Evolutionary conservation across 1,284 basidiomycete species (phyloP).

Genomic region (Takashimella tepidaria): DNA sequence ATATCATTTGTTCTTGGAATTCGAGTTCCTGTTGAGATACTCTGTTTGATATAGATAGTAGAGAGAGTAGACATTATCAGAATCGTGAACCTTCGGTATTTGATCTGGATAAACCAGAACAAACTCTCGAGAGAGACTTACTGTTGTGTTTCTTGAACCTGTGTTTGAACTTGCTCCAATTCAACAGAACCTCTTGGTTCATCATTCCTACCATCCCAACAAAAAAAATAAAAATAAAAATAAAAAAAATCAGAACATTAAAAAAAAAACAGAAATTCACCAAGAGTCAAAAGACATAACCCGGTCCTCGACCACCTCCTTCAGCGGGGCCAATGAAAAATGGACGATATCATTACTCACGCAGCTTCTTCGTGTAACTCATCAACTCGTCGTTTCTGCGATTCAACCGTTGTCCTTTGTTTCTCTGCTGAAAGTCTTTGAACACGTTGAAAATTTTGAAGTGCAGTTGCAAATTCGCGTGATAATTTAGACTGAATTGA

Average conservation of each 20-base stretch:
- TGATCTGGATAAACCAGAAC: too few relatives aligned
- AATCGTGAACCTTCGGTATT: too few relatives aligned
- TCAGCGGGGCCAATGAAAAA: constrained; percentile 1
- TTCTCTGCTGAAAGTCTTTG: constrained; percentile 84
- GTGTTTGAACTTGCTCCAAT: constrained; percentile 40
- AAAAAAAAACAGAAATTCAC: too few relatives aligned
- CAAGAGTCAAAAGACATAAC: too few relatives aligned
- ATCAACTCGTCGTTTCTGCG: constrained; percentile 45
- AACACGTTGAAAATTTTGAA: constrained; percentile 85
- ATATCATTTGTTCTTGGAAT: constrained; percentile 93
- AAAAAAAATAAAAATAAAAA: too few relatives aligned
- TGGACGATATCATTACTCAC: constrained; percentile 10
- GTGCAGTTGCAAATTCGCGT: constrained; percentile 82
- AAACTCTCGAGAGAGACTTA: too few relatives aligned
- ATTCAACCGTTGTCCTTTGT: constrained; percentile 76
- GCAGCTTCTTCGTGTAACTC: constrained; percentile 32
- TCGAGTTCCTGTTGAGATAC: constrained; percentile 85
- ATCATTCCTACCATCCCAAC: too few relatives aligned
- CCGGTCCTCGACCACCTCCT: too few relatives aligned
- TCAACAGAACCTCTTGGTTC: constrained; percentile 37
- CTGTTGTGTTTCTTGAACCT: constrained; percentile 34
- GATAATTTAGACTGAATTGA: constrained; percentile 76
- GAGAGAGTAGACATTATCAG: too few relatives aligned
- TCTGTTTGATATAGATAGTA: too few relatives aligned
- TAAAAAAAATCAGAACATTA: too few relatives aligned